These are phyloP conservation scores for Datisca glomerata DNA, from an alignment of 306 rosid genomes.

Conservation along the genomic window DNA sequence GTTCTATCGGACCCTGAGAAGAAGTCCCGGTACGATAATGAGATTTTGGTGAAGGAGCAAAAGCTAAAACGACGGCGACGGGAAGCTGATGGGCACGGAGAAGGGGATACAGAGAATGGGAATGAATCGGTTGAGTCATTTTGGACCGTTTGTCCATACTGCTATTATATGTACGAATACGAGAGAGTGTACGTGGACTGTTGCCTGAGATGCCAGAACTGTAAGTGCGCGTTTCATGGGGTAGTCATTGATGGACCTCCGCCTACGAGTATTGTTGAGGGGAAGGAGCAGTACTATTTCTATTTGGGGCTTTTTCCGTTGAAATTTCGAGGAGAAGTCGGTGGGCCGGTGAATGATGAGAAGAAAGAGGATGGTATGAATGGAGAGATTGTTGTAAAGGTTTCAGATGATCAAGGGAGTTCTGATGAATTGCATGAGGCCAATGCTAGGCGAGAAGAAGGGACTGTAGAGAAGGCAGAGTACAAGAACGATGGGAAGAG, in stretches of 20 bases:
- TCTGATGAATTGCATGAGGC: slow-evolving; percentile 8
- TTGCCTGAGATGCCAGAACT: slow-evolving; percentile 40
- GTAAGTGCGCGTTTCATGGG: slow-evolving; percentile 51
- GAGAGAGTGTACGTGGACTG: slow-evolving; percentile 35
- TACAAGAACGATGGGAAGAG: not conserved
- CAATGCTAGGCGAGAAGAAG: not conserved
- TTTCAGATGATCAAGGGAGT: slow-evolving; percentile 3
- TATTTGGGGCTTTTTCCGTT: slow-evolving; percentile 22
- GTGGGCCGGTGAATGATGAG: not conserved
- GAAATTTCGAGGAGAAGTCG: slow-evolving; percentile 8
- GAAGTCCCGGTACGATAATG: slow-evolving; percentile 15
- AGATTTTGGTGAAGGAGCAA: not conserved
- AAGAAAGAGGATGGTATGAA: not conserved
- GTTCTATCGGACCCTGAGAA: slow-evolving; percentile 27
- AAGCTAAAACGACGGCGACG: not conserved
- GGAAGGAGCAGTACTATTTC: slow-evolving; percentile 43
- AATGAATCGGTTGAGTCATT: slow-evolving; percentile 20
- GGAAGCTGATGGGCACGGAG: not conserved
- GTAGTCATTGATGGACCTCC: slow-evolving; percentile 35
- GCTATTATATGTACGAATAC: slow-evolving; percentile 47
- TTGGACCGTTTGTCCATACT: slow-evolving; percentile 79
- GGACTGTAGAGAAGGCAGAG: not conserved
- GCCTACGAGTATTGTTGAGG: slow-evolving; percentile 17
- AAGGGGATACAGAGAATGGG: not conserved
- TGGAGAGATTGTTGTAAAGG: not conserved